Base-by-base conservation (phyloP, 306 rosid species). In the Cicer pinnatifidum region DNA sequence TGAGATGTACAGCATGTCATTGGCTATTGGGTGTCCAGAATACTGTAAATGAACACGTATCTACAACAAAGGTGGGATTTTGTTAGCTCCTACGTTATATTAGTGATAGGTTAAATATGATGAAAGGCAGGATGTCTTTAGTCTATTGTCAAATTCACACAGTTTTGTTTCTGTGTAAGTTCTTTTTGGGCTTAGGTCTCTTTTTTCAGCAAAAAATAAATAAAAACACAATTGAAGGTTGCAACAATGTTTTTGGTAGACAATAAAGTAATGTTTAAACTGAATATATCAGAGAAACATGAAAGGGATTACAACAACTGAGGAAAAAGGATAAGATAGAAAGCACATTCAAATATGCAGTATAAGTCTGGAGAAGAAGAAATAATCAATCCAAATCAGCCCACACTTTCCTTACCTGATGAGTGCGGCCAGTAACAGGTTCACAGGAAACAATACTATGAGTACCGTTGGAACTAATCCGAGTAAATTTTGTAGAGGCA, bases 391-490 rank as follows among this genome's bases (percentile, higher is more conserved):
- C 58, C 41, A 69, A 15, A 67, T 35, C 59, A 3, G 1, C 19
- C 35, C 20, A 15, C 11, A 74, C 37, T 53, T 69, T 81, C 44
- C 82, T 57, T 80, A 90, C 98, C 81, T 92, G 97, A 87, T 89
- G 98, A 66, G 93, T 90, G 56, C 98, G 87, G 59, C 97, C 98
- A 20, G 93, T 89, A 78, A 90, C 75, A 11, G 98, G 98, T 72
- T 92, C 89, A 47, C 97, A 92, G 75, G 79, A 78, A 75, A 92
- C 97, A 73, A 89, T 73, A 80, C 97, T 87, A 15, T 87, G 89
- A 72, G 84, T 79, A 54, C 97, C 97, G 63, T 86, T 72, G 8
- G 88, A 74, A 82, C 86, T 67, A 44, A 92, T 81, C 84, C 91
- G 82, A 37, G 86, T 89, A 84, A 90, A 92, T 75, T 89, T 92